Percentiles rank a stretch among this genome's conserved stretches.
phyloP scores from a whole-genome alignment of 1,284 basidiomycete genomes.

The Tilletiaria anomala region DNA sequence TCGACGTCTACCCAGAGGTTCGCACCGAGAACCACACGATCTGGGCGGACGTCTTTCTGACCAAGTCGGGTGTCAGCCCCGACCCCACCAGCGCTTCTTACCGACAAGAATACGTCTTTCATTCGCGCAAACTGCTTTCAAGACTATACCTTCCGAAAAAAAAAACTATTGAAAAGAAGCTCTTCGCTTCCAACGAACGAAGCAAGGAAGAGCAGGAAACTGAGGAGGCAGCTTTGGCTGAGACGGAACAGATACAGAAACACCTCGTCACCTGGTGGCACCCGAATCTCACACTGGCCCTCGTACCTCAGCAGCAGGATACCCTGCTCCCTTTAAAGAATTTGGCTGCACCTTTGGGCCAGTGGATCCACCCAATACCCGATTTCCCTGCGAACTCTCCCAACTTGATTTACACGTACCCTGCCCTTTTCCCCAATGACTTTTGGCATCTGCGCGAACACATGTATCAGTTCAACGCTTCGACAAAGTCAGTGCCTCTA shows the following conservation, averaged over 20 bases:
- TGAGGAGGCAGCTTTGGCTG: too few species aligned
- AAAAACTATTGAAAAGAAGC: slow-evolving; percentile 65
- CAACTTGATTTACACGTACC: slow-evolving; percentile 74
- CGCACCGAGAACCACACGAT: slow-evolving; percentile 12
- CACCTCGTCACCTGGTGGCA: slow-evolving; percentile 66
- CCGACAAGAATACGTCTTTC: slow-evolving; percentile 51
- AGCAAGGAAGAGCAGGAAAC: slow-evolving; percentile 40
- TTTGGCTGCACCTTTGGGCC: too few species aligned
- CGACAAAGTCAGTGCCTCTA: slow-evolving; percentile 49
- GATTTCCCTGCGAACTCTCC: too few species aligned
- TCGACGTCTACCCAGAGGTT: slow-evolving; percentile 10
- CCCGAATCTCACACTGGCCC: slow-evolving; percentile 70
- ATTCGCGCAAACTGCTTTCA: slow-evolving; percentile 67
- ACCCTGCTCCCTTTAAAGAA: too few species aligned
- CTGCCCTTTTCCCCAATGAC: slow-evolving; percentile 81
- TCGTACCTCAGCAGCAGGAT: slow-evolving; percentile 55
- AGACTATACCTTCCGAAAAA: slow-evolving; percentile 61
- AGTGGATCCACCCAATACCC: too few species aligned
- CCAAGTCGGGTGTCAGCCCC: slow-evolving; percentile 52
- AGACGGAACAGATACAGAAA: background rate
- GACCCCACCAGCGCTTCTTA: slow-evolving; percentile 47
- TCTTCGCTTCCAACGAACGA: slow-evolving; percentile 45
- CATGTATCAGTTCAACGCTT: slow-evolving; percentile 39
- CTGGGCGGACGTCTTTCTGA: slow-evolving; percentile 73
- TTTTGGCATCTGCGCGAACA: slow-evolving; percentile 52